Evolutionary conservation across 176 grass and related monocot species (phyloP).

Genomic region (Avena sativa): DNA sequence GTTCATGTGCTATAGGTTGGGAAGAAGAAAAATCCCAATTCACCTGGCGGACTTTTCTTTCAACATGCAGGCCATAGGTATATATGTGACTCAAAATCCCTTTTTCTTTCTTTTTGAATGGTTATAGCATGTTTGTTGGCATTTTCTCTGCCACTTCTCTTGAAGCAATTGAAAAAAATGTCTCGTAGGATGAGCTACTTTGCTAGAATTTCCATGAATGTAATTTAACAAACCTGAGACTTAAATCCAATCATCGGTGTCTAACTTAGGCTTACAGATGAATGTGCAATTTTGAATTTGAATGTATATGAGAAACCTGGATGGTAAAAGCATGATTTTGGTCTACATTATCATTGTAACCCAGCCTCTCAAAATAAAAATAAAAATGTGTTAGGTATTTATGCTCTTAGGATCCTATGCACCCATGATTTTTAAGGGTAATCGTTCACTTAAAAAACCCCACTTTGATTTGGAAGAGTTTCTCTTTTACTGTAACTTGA

Average conservation of each 20-base stretch:
- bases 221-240: neutral
- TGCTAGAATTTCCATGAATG: conserved; percentile 2
- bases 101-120: conserved; percentile 16
- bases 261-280: neutral
- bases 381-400: neutral
- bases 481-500: neutral
- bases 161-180: conserved; percentile 1
- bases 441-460: neutral
- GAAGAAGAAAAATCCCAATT: conserved; percentile 74
- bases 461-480: neutral
- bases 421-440: neutral
- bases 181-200: neutral
- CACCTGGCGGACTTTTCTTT: conserved; percentile 87
- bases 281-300: neutral
- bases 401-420: neutral
- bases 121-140: conserved; percentile 11
- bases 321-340: neutral
- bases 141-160: conserved; percentile 15
- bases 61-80: conserved; percentile 97
- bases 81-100: neutral
- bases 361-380: neutral
- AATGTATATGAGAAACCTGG: neutral
- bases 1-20: conserved; percentile 63
- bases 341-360: neutral
- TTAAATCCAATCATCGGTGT: neutral